Percentiles rank a stretch among this genome's conserved stretches.
These are phyloP conservation scores for Gastroboletus turbinatus DNA, from an alignment of 1,284 basidiomycete genomes.

Conservation along the genomic window DNA sequence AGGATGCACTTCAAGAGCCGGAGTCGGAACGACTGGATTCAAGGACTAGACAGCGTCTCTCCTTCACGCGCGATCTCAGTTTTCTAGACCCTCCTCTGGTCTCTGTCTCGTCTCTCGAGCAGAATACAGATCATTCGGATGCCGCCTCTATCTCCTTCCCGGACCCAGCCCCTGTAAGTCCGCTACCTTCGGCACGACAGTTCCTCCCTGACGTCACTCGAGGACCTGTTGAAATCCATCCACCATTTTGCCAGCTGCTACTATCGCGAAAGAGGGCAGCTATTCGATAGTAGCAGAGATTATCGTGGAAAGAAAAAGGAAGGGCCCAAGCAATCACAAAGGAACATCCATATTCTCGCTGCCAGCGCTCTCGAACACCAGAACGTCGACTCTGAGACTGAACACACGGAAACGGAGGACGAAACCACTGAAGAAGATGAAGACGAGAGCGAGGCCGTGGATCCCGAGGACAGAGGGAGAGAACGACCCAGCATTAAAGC, in stretches of 20 bases:
- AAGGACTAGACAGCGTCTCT: slow-evolving; percentile 39
- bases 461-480: slow-evolving; percentile 12
- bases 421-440: slow-evolving; percentile 26
- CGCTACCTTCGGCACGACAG: background rate
- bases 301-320: slow-evolving; percentile 45
- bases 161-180: slow-evolving; percentile 50
- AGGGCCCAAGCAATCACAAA: slow-evolving; percentile 5
- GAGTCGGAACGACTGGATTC: slow-evolving; percentile 13
- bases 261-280: slow-evolving; percentile 58
- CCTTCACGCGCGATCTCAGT: slow-evolving; percentile 41
- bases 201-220: slow-evolving; percentile 8
- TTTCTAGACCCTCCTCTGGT: slow-evolving; percentile 31
- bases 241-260: slow-evolving; percentile 65
- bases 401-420: slow-evolving; percentile 20
- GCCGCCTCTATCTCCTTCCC: slow-evolving; percentile 18
- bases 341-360: slow-evolving; percentile 28
- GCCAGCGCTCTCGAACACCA: slow-evolving; percentile 8
- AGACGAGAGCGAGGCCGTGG: slow-evolving; percentile 16
- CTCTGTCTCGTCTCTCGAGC: slow-evolving; percentile 12
- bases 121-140: background rate
- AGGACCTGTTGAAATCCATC: slow-evolving; percentile 72
- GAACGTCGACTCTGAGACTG: slow-evolving; percentile 17
- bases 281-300: slow-evolving; percentile 50
- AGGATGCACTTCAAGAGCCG: slow-evolving; percentile 8
- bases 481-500: slow-evolving; percentile 5